These are phyloP conservation scores for Phytopythium montanum DNA, from an alignment of 352 stramenopile genomes.

Conservation along the genomic window DNA sequence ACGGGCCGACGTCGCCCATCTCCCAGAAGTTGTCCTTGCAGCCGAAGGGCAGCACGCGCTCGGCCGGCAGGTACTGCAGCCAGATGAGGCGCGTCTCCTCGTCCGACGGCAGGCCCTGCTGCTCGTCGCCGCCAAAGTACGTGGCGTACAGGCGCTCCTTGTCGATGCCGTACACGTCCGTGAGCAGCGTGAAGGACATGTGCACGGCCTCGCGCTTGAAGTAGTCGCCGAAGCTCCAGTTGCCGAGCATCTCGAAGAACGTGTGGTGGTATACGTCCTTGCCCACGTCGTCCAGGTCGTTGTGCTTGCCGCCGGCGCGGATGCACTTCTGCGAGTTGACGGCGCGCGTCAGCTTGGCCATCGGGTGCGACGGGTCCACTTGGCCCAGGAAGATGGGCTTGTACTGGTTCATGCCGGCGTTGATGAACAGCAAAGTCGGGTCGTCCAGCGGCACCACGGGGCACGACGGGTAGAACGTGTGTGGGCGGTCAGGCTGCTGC, in stretches of 20 bases:
- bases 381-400: constrained; percentile 99
- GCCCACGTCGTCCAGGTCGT: constrained; percentile 97
- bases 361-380: constrained; percentile 91
- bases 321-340: constrained; percentile 98
- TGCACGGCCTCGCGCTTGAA: constrained; percentile 96
- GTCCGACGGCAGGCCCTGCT: constrained; percentile 45
- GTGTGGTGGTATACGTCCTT: constrained; percentile 97
- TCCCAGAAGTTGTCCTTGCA: constrained; percentile 97
- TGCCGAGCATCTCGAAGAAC: constrained; percentile 99
- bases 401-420: constrained; percentile 99
- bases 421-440: constrained; percentile 98
- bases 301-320: constrained; percentile 97
- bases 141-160: constrained; percentile 61
- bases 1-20: constrained; percentile 94
- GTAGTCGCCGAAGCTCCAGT: constrained; percentile 98
- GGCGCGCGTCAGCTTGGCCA: constrained; percentile 91
- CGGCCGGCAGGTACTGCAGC: constrained; percentile 82
- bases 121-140: constrained; percentile 57
- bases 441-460: constrained; percentile 97
- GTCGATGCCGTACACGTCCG: constrained; percentile 74
- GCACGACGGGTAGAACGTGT: constrained; percentile 96
- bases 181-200: constrained; percentile 94
- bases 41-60: constrained; percentile 92
- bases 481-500: constrained; percentile 68
- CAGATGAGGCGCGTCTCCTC: constrained; percentile 90